Evolutionary conservation across 2,329 filamentous ascomycete species (phyloP), one percentile per base, ranked within the genome.

Genomic region (Dryadomyces sulphureus): DNA sequence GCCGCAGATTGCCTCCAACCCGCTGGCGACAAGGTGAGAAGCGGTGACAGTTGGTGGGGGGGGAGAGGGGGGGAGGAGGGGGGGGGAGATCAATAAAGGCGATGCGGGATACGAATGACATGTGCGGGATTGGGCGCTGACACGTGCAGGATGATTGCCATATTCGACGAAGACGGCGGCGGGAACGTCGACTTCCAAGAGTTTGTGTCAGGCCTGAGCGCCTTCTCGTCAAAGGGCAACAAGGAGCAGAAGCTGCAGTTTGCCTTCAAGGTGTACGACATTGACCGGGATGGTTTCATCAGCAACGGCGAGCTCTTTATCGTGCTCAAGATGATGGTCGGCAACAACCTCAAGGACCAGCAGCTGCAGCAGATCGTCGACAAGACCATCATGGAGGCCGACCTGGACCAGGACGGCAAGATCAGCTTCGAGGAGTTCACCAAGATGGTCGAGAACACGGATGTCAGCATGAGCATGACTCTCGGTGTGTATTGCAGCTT

Each of bases 251-350:
- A 98, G 72, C 75, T 96, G 53, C 81, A 79, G 46, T 98, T 98
- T 60, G 92, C 92, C 39, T 98, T 98, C 77, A 94, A 95, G 66
- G 92, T 98, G 50, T 98, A 98, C 72, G 92, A 98, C 64, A 96
- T 98, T 59, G 92, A 98, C 66, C 86, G 92, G 50, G 92, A 98
- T 64, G 92, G 92, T 21, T 98, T 85, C 68, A 98, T 98, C 60
- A 94, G 86, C 70, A 98, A 98, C 65, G 92, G 92, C 58, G 92
- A 98, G 71, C 77, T 98, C 44, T 98, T 96, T 65, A 96, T 98
- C 59, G 92, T 98, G 59, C 75, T 98, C 59, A 98, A 98, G 83
- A 98, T 98, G 92, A 98, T 98, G 92, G 92, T 98, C 44, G 92
- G 92, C 49, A 95, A 85, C 70, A 98, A 98, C 65, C 70, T 98